Base-by-base conservation (phyloP, 2,329 filamentous ascomycete species). In the Ophiostoma himal-ulmi region DNA sequence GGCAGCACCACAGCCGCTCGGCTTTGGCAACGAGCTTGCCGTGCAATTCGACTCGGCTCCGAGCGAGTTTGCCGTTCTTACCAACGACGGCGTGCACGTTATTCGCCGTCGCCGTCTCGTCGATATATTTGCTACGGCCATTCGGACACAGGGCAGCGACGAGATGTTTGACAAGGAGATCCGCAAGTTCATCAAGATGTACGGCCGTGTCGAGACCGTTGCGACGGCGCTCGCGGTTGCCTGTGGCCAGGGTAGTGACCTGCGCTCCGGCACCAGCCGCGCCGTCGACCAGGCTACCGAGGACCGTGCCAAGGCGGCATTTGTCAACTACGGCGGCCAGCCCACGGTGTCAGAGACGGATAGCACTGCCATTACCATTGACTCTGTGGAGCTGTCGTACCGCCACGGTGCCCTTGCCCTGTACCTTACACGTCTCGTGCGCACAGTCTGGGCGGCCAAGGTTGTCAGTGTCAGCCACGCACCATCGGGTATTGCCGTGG, bases 11-110 rank as follows among this genome's bases (percentile, higher is more conserved):
- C 86, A 87, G 36, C 91, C 92, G 0, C 78, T 88, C 30, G 94
- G 94, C 0, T 98, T 97, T 76, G 94, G 94, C 13, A 99, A 99
- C 75, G 95, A 99, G 80, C 83, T 98, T 70, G 93, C 95, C 1
- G 91, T 96, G n/a, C 96, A 99, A 75, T 99, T 95, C 75, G 95
- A 99, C 76, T 85, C 91, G 72, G 83, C 89, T 0, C 86, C 91
- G 0, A 88, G 90, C 68, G 94, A 99, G 77, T 89, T 98, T 73
- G 95, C 94, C 0, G 88, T 99, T 66, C 84, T 99, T 69, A 98
- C 95, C 41, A 96, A 95, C 75, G 93, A 88, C 17, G 95, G 95
- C 2, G 88, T 99, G 69, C 93, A 97, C 76, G 86, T 96, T 8
- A 87, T 98, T 69, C 89, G 93, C 70, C 85, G 95, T 68, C 86